Percentiles rank a stretch among this genome's conserved stretches.
These are phyloP conservation scores for Flaveria floridana DNA, from an alignment of 140 eudicot genomes.

Conservation along the genomic window DNA sequence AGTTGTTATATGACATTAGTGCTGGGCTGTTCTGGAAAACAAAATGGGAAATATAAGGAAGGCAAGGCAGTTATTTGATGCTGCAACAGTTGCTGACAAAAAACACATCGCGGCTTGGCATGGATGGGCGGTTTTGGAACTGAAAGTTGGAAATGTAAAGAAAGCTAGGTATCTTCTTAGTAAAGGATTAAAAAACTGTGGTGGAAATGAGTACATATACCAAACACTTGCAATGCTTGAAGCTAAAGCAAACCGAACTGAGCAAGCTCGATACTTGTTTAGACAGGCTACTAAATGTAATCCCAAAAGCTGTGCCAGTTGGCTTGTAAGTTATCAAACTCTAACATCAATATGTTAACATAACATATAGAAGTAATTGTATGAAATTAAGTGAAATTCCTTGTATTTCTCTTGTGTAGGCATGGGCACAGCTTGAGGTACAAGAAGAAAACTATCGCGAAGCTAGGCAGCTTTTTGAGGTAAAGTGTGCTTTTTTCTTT, in stretches of 20 bases:
- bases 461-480: slow-evolving; percentile 89
- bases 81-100: slow-evolving; percentile 97
- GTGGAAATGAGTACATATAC: slow-evolving; percentile 83
- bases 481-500: slow-evolving; percentile 17
- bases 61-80: slow-evolving; percentile 90
- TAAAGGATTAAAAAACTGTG: slow-evolving; percentile 75
- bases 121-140: slow-evolving; percentile 97
- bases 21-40: slow-evolving; percentile 95
- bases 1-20: slow-evolving; percentile 43
- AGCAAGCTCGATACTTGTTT: slow-evolving; percentile 82
- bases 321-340: slow-evolving; percentile 75
- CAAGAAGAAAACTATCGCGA: slow-evolving; percentile 57
- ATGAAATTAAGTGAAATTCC: not conserved
- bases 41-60: slow-evolving; percentile 77
- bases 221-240: slow-evolving; percentile 96
- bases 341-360: not conserved
- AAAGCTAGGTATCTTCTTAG: slow-evolving; percentile 86
- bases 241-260: slow-evolving; percentile 74
- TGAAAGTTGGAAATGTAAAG: slow-evolving; percentile 72
- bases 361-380: not conserved
- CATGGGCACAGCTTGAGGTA: slow-evolving; percentile 98
- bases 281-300: slow-evolving; percentile 88
- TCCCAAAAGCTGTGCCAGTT: slow-evolving; percentile 92
- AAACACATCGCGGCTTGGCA: slow-evolving; percentile 97
- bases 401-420: slow-evolving; percentile 39